A percentile compares a stretch with the other conserved stretches of the same genome.
Evolutionary conservation across 2,329 filamentous ascomycete species (phyloP).

Genomic region (Magnaporthiopsis rhizophila): DNA sequence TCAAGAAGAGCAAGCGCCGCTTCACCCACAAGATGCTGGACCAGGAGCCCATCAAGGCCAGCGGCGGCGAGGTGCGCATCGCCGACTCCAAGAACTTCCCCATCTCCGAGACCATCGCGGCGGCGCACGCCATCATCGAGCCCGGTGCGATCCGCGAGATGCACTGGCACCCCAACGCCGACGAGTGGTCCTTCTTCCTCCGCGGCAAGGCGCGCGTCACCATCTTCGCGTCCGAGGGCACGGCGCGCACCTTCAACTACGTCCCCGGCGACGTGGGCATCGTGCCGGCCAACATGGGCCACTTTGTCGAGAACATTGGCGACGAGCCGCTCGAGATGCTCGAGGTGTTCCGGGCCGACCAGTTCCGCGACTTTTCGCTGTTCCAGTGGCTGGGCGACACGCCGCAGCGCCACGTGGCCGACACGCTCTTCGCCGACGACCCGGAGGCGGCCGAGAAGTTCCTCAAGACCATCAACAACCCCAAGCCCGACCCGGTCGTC

Average conservation of each 20-base stretch:
- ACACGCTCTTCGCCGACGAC: slow-evolving; percentile 58
- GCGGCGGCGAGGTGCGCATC: slow-evolving; percentile 65
- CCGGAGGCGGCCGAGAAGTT: slow-evolving; percentile 54
- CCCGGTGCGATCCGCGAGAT: slow-evolving; percentile 69
- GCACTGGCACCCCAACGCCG: slow-evolving; percentile 74
- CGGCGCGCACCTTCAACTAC: slow-evolving; percentile 69
- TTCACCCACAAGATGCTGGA: slow-evolving; percentile 68
- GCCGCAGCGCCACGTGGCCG: slow-evolving; percentile 55
- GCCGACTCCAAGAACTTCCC: slow-evolving; percentile 70
- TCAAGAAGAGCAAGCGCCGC: slow-evolving; percentile 58
- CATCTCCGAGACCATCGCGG: slow-evolving; percentile 64
- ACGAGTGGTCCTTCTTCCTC: slow-evolving; percentile 78
- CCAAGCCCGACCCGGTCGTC: slow-evolving; percentile 49
- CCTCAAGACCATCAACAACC: slow-evolving; percentile 51
- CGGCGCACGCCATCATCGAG: slow-evolving; percentile 62
- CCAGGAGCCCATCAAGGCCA: slow-evolving; percentile 56
- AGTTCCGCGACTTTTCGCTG: slow-evolving; percentile 65
- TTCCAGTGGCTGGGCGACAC: slow-evolving; percentile 73
- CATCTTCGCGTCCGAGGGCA: slow-evolving; percentile 62
- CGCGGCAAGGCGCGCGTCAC: slow-evolving; percentile 63
- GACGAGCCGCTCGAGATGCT: slow-evolving; percentile 68
- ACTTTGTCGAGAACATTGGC: slow-evolving; percentile 78
- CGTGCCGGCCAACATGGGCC: slow-evolving; percentile 68
- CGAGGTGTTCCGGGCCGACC: slow-evolving; percentile 64
- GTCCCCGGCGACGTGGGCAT: slow-evolving; percentile 68